Evolutionary conservation across 176 grass and related monocot species (phyloP).

Genomic region (Carex myosuroides): DNA sequence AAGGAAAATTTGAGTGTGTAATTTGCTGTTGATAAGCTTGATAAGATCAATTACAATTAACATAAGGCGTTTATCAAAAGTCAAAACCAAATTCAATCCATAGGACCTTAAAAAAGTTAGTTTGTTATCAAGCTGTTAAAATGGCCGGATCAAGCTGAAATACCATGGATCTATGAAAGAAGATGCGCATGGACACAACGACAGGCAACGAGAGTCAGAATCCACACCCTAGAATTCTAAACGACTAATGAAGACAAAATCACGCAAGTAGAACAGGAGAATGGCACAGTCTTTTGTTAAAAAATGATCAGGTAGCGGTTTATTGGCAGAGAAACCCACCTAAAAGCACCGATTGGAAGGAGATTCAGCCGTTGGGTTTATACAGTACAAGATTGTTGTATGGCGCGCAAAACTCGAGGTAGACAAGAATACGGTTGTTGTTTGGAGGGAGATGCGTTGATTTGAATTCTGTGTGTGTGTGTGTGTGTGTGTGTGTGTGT

Average conservation of each 20-base stretch:
- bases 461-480: constrained; percentile 11
- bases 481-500: not conserved
- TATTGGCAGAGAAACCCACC: constrained; percentile 12
- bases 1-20: constrained; percentile 1
- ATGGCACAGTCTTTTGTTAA: not conserved
- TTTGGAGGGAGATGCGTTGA: constrained; percentile 18
- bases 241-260: constrained; percentile 1
- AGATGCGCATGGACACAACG: not conserved
- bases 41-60: not conserved
- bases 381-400: not conserved
- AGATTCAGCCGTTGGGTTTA: not conserved
- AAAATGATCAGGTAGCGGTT: not conserved
- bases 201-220: not conserved
- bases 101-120: not conserved
- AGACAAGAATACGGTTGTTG: constrained; percentile 13
- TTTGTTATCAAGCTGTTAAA: not conserved
- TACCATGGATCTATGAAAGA: constrained; percentile 14
- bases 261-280: not conserved
- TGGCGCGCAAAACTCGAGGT: not conserved
- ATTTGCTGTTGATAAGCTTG: constrained; percentile 2
- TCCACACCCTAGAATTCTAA: constrained; percentile 16
- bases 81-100: constrained; percentile 15
- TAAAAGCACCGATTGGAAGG: constrained; percentile 13
- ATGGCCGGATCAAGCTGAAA: constrained; percentile 10
- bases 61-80: constrained; percentile 9